Base-by-base conservation (phyloP, 139 green algal genomes). In the Closterium sp. region DNA sequence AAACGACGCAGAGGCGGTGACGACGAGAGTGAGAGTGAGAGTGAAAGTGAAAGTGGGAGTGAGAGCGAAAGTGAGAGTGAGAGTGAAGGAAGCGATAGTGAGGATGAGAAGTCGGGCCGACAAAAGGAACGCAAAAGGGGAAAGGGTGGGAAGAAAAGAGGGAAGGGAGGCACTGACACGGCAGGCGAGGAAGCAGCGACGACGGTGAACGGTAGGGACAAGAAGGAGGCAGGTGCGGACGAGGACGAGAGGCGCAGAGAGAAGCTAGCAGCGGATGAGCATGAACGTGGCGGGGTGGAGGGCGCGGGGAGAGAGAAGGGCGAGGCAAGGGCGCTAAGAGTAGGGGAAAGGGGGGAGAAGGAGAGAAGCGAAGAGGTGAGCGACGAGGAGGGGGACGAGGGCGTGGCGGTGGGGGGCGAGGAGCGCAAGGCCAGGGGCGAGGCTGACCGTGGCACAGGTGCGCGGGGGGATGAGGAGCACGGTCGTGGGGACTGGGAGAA, bases 91-190 rank as follows among this genome's bases (percentile, higher is more conserved):
- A 45, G 32, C 21, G 86, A 91, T 28, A 90, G 90, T 10, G 86
- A 91, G 86, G 90, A 73, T 32, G 50, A 73, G 50, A 73, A 73
- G n/a, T 29, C n/a, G 13, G 84, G 89, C 27, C 32, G 89, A 91
- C 29, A 87, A 92, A 30, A 90, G 86, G 92, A 84, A 92, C 29
- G 29, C 3, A 11, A 13, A 92, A 17, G 92, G 86, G 24, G 24
- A 13, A 31, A 92, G 29, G n/a, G 45, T n/a, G 62, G 21, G 85
- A n/a, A 27, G n/a, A 30, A 92, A 70, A 11, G 45, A 34, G 45
- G 86, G 90, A 34, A 3, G 86, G 84, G 86, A 73, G 86, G 28
- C 50, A 73, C 42, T 27, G 28, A n/a, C 28, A 22, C 9, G 42
- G 45, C 10, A 92, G 86, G 73, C 10, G 32, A 92, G 24, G 31